These are phyloP conservation scores for Asterophora lycoperdoides DNA, from an alignment of 768 basidiomycete genomes.

Conservation along the genomic window DNA sequence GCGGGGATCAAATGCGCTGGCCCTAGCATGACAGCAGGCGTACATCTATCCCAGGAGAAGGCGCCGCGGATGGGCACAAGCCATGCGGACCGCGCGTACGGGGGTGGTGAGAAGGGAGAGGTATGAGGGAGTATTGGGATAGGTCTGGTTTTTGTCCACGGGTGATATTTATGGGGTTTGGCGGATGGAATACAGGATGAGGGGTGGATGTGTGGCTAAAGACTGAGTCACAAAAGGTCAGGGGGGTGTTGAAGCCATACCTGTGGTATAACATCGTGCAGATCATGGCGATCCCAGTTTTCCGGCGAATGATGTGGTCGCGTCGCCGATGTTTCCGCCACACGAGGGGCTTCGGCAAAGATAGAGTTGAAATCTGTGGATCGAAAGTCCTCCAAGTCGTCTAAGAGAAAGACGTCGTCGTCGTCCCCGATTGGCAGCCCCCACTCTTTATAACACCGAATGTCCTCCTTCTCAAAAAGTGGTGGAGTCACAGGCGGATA, in stretches of 20 bases:
- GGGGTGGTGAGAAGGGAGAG: slow-evolving; percentile 13
- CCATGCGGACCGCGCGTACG: slow-evolving; percentile 48
- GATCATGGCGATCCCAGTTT: slow-evolving; percentile 30
- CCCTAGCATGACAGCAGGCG: slow-evolving; percentile 39
- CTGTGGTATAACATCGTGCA: slow-evolving; percentile 41
- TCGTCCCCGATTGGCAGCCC: slow-evolving; percentile 26
- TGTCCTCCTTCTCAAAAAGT: not conserved
- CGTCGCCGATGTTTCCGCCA: not conserved
- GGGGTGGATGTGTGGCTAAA: slow-evolving; percentile 35
- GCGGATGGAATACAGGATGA: slow-evolving; percentile 20
- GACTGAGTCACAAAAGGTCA: slow-evolving; percentile 10
- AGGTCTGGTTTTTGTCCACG: slow-evolving; percentile 33
- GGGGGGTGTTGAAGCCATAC: slow-evolving; percentile 30
- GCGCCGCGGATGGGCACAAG: slow-evolving; percentile 53
- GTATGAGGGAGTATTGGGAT: slow-evolving; percentile 35
- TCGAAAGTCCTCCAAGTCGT: slow-evolving; percentile 42
- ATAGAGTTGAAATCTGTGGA: slow-evolving; percentile 27
- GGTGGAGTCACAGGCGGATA: slow-evolving; percentile 3
- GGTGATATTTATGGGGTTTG: slow-evolving; percentile 19
- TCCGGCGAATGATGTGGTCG: slow-evolving; percentile 21
- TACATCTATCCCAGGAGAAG: slow-evolving; percentile 44
- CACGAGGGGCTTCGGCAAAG: not conserved
- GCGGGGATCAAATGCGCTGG: slow-evolving; percentile 18
- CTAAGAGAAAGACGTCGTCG: slow-evolving; percentile 33
- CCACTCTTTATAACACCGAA: slow-evolving; percentile 34